phyloP scores from a whole-genome alignment of 2,329 filamentous ascomycete genomes.

The Aureobasidium sp. region DNA sequence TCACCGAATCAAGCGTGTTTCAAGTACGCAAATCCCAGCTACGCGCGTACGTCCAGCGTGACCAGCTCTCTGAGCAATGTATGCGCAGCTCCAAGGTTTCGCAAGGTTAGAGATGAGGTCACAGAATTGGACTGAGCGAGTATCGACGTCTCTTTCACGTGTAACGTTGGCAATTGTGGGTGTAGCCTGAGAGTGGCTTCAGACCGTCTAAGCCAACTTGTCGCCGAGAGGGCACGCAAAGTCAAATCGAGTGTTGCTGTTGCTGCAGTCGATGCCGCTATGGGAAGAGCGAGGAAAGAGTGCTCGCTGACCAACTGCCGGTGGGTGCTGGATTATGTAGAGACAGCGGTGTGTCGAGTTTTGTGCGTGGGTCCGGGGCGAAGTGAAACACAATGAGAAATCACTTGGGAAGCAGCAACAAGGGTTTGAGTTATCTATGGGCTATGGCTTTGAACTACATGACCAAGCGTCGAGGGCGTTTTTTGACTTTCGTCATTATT shows the following conservation, averaged over 20 bases:
- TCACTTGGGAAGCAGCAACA: not conserved
- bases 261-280: not conserved
- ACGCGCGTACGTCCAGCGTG: not conserved
- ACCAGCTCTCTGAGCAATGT: not conserved
- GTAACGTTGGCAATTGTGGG: not conserved
- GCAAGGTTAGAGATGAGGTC: slow-evolving; percentile 6
- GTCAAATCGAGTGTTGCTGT: not conserved
- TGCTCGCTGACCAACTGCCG: not conserved
- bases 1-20: slow-evolving; percentile 6
- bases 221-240: not conserved
- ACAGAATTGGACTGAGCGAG: not conserved
- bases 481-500: slow-evolving; percentile 7
- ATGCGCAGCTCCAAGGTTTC: not conserved
- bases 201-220: not conserved
- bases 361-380: not conserved
- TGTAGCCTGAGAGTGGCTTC: not conserved
- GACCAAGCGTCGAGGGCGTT: not conserved
- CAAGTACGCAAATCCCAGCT: not conserved
- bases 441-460: not conserved
- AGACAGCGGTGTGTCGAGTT: not conserved
- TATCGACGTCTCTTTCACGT: slow-evolving; percentile 2
- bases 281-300: not conserved
- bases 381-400: slow-evolving; percentile 2
- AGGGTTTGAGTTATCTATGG: slow-evolving; percentile 4
- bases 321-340: not conserved